phyloP scores from a whole-genome alignment of 1,284 basidiomycete species.

The Ceraceosorus bombacis region DNA sequence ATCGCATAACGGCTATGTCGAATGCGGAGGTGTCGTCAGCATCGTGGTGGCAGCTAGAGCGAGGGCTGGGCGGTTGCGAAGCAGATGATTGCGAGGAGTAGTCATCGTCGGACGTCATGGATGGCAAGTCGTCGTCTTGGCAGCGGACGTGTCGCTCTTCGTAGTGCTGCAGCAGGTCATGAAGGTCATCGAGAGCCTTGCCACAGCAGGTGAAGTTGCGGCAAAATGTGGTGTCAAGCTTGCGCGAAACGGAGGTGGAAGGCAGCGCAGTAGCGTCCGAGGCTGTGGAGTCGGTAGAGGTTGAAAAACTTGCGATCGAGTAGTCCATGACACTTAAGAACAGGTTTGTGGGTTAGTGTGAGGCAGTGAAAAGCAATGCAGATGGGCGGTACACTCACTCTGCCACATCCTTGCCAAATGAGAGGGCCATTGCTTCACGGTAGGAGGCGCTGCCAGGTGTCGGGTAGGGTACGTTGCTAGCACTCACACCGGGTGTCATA shows the following conservation, averaged over 20 bases:
- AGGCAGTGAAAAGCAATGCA: neutral
- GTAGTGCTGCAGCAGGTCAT: slow-evolving; percentile 48
- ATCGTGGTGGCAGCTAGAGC: slow-evolving; percentile 15
- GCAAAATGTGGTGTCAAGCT: slow-evolving; percentile 46
- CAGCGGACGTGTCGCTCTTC: slow-evolving; percentile 47
- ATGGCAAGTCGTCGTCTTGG: slow-evolving; percentile 43
- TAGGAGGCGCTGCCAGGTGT: slow-evolving; percentile 8
- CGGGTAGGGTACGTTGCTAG: neutral
- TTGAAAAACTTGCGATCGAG: slow-evolving; percentile 39
- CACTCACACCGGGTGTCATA: neutral
- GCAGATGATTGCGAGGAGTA: slow-evolving; percentile 29
- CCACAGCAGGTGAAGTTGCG: slow-evolving; percentile 47
- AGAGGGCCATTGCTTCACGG: slow-evolving; percentile 40
- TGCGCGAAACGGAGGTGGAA: slow-evolving; percentile 25
- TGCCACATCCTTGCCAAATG: slow-evolving; percentile 42
- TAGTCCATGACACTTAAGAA: slow-evolving; percentile 44
- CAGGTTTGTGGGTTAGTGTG: neutral
- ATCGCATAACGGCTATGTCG: slow-evolving; percentile 27
- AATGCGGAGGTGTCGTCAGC: slow-evolving; percentile 36
- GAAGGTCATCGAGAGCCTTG: slow-evolving; percentile 41
- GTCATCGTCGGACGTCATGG: slow-evolving; percentile 39
- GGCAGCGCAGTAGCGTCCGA: slow-evolving; percentile 41
- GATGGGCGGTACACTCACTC: slow-evolving; percentile 26
- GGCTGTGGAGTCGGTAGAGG: slow-evolving; percentile 39
- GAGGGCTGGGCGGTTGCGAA: slow-evolving; percentile 37